Base-by-base conservation (phyloP, 495 filamentous ascomycete genomes). In the Platismatia glauca region DNA sequence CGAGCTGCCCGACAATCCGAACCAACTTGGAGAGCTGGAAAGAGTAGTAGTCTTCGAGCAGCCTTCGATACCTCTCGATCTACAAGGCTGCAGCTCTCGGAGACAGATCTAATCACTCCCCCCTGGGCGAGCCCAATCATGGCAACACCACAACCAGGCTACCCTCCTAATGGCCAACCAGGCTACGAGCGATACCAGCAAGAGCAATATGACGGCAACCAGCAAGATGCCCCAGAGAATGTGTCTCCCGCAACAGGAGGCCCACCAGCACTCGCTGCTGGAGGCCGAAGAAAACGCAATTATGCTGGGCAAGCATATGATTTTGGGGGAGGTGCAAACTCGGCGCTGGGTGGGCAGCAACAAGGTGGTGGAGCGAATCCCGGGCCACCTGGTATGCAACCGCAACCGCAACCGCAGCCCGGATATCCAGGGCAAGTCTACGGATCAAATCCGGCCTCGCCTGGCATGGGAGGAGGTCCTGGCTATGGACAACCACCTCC, bases 301-400 rank as follows among this genome's bases (percentile, higher is more conserved):
- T 98, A 98, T 78, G 94, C 95, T 31, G 90, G 89, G 33, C 87
- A 91, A 72, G 93, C 92, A 8, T 98, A 93, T 73, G 95, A 96
- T 15, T 91, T 97, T 70, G 92, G 88, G 38, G 83, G 83, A 37
- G 94, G 94, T 67, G 89, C 88, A 69, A 98, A 98, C 83, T 85
- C 89, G 58, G 88, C 77, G 20, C 71, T 85, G 50, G 83, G 81
- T 64, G 82, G 79, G 56, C 84, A 87, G 70, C 72, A 71, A 53
- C 74, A 76, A 33, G 81, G 72, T 4, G 81, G 81, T 55, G 81
- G 76, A 61, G 70, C 74, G 71, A 82, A 74, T 77, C 63, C 68
- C 24, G 48, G 46, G 68, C 66, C 75, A 69, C 69, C 77, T 73
- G 72, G 81, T 55, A 62, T 57, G 69, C 80, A 69, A 71, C 41